Percentiles rank a stretch among this genome's conserved stretches.
phyloP scores from a whole-genome alignment of 192 early-diverging fungal species.

The Coemansia pectinata region DNA sequence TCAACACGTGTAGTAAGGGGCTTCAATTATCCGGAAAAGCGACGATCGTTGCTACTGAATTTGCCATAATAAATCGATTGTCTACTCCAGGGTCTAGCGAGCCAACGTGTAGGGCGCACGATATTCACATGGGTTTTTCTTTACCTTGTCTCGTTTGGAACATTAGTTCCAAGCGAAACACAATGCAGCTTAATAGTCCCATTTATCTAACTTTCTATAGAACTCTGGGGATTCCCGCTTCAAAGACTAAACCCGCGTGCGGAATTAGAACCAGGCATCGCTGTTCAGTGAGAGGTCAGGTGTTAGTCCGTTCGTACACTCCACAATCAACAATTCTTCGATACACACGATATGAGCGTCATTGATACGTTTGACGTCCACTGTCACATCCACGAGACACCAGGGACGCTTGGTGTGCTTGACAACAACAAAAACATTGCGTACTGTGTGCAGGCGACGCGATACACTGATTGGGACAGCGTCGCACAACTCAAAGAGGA shows the following conservation, averaged over 20 bases:
- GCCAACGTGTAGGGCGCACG: background rate
- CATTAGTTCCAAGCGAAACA: background rate
- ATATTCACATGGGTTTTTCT: background rate
- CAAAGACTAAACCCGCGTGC: constrained; percentile 19
- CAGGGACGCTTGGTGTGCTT: constrained; percentile 6
- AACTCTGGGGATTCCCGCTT: constrained; percentile 43
- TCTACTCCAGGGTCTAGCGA: background rate
- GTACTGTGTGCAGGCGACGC: constrained; percentile 46
- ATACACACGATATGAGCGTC: background rate
- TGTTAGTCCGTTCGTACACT: constrained; percentile 36
- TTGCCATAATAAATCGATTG: background rate
- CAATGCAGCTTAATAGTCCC: constrained; percentile 17
- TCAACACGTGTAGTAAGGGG: too few species aligned
- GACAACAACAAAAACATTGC: background rate
- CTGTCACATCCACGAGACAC: constrained; percentile 52
- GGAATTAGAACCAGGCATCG: constrained; percentile 32
- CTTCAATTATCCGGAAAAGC: background rate
- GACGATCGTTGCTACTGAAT: background rate
- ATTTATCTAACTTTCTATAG: background rate
- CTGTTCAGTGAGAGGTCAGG: constrained; percentile 19
- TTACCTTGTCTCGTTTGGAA: constrained; percentile 1
- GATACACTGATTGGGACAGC: constrained; percentile 40
- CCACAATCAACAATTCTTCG: background rate
- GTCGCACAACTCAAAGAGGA: constrained; percentile 25
- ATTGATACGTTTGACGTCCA: constrained; percentile 37